Evolutionary conservation across 2,329 filamentous ascomycete species (phyloP), one percentile per base, ranked within the genome.

Genomic region (Ophiostoma himal-ulmi): DNA sequence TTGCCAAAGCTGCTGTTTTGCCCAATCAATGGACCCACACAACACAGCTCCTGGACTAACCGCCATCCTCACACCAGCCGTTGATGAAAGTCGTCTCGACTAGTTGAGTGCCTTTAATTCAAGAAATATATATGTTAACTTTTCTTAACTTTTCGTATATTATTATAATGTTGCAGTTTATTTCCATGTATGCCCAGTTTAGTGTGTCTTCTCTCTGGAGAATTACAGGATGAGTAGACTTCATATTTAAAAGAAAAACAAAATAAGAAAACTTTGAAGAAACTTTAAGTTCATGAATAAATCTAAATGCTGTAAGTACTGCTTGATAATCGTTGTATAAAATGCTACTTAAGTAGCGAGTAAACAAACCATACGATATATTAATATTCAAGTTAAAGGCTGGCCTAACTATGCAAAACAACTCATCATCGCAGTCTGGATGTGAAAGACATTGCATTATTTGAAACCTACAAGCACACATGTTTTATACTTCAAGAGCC

Each of bases 11-110:
- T 62, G 57, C 36, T 62, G 57, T 62, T 62, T 62, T 62, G 57
- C 57, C 57, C 57, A 62, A 26, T 34, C 26, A 57, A 13, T 10
- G 26, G 26, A 34, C 57, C 57, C 57, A 62, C 57, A 62, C 30
- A 62, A 62, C 14, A 62, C 26, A 36, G 57, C 57, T 62, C 54
- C 57, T 62, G 57, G 57, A 26, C 34, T 62, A 62, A 57, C 22
- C 52, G 52, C 52, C 44, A 48, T n/a, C 44, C 6, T 17, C 5
- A 20, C 41, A 20, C 5, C 17, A 14, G 17, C 39, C 44, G 5
- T 20, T n/a, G 17, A 20, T 48, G 44, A 17, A 48, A 14, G 44
- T 8, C 17, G 44, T 48, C 44, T 48, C 44, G 3, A 17, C 5
- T n/a, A 1, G 20, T 48, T 17, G 44, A 48, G 14, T 20, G 5